A percentile compares a stretch with the other conserved stretches of the same genome.
phyloP scores from a whole-genome alignment of 441 rosid species.

The Sinapis alba region DNA sequence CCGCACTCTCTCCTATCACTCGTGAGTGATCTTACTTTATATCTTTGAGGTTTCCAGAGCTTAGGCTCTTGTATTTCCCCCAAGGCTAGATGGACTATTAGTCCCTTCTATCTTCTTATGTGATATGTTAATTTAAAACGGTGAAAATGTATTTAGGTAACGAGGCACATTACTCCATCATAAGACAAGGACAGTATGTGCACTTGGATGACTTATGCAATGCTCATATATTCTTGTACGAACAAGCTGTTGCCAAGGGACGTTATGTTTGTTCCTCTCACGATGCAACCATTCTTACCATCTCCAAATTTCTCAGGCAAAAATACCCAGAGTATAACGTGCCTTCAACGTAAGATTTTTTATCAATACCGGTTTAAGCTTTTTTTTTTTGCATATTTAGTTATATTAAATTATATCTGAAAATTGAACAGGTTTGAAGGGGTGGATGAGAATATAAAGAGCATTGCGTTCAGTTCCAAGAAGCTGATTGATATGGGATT shows the following conservation, averaged over 20 bases:
- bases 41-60: not conserved
- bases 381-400: not conserved
- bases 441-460: conserved; percentile 56
- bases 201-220: conserved; percentile 87
- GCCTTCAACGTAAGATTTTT: conserved; percentile 56
- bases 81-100: not conserved
- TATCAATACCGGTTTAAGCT: not conserved
- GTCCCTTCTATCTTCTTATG: not conserved
- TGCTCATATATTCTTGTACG: conserved; percentile 71
- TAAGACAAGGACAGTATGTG: conserved; percentile 78
- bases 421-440: conserved; percentile 63
- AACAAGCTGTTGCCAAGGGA: conserved; percentile 71
- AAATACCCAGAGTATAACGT: conserved; percentile 68
- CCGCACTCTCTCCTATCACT: conserved; percentile 77
- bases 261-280: conserved; percentile 81
- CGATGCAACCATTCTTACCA: conserved; percentile 54
- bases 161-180: conserved; percentile 73
- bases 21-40: conserved; percentile 30
- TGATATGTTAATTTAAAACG: not conserved
- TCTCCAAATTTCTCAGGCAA: conserved; percentile 53
- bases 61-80: not conserved
- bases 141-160: conserved; percentile 51
- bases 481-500: conserved; percentile 77
- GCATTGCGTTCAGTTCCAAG: conserved; percentile 54
- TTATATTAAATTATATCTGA: too few relatives aligned